These are phyloP conservation scores for Rosa persica DNA, from an alignment of 306 rosid genomes.

Conservation along the genomic window DNA sequence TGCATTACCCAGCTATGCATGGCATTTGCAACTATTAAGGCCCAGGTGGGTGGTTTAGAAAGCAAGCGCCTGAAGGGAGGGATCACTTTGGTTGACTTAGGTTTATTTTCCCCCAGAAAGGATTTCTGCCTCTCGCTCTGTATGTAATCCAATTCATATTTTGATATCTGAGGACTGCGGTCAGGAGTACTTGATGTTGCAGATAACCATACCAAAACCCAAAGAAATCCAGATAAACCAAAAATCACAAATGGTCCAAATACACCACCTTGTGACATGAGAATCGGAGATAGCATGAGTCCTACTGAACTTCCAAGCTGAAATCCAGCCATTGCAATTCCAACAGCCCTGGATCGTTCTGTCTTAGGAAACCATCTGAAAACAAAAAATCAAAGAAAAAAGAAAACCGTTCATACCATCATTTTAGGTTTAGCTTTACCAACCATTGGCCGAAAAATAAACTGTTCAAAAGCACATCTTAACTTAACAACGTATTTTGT, in stretches of 20 bases:
- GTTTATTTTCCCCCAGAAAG: constrained; percentile 39
- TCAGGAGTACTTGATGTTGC: constrained; percentile 93
- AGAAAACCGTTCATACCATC: constrained; percentile 11
- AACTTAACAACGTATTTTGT: not conserved
- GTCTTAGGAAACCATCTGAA: constrained; percentile 94
- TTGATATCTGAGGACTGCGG: constrained; percentile 76
- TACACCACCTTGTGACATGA: constrained; percentile 89
- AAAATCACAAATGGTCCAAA: constrained; percentile 96
- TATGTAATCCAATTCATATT: constrained; percentile 83
- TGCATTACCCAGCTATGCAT: constrained; percentile 97
- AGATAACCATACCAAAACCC: constrained; percentile 97
- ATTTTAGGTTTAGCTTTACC: constrained; percentile 21
- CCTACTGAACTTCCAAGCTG: constrained; percentile 91
- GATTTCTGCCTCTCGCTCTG: constrained; percentile 46
- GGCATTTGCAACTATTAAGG: constrained; percentile 81
- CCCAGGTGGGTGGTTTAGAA: constrained; percentile 91
- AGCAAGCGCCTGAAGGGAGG: constrained; percentile 92
- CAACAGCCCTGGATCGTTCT: constrained; percentile 91
- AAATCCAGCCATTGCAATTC: constrained; percentile 95
- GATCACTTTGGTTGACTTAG: constrained; percentile 53
- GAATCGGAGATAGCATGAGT: constrained; percentile 89
- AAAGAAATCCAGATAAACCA: constrained; percentile 91
- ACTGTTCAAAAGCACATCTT: not conserved
- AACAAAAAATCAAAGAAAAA: not conserved
- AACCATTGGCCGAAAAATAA: not conserved